A percentile compares a stretch with the other conserved stretches of the same genome.
phyloP scores from a whole-genome alignment of 2,329 filamentous ascomycete species.

The Ascosphaera pollenicola region DNA sequence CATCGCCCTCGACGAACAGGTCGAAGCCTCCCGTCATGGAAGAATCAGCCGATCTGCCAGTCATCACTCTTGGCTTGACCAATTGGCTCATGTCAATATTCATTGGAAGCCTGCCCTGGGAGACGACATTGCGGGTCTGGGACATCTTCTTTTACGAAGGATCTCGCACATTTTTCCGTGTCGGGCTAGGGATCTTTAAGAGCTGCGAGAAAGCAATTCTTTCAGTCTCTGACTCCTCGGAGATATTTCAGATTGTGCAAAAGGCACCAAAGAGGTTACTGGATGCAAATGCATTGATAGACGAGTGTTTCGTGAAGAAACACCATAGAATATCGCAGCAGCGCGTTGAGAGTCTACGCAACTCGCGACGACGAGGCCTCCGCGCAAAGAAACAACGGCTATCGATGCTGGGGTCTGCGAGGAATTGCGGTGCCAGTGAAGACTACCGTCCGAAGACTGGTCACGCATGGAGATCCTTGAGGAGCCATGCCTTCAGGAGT shows the following conservation, averaged over 20 bases:
- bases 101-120: conserved; percentile 77
- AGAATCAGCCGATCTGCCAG: conserved; percentile 41
- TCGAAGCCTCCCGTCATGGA: conserved; percentile 21
- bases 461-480: conserved; percentile 14
- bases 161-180: conserved; percentile 78
- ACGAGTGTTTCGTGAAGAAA: conserved; percentile 54
- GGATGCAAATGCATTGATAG: conserved; percentile 63
- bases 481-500: conserved; percentile 4
- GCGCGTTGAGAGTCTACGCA: conserved; percentile 53
- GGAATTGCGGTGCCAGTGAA: conserved; percentile 5
- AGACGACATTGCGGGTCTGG: conserved; percentile 82
- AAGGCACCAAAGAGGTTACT: conserved; percentile 59
- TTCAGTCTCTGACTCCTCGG: conserved; percentile 65
- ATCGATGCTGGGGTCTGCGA: conserved; percentile 12
- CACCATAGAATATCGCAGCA: conserved; percentile 64
- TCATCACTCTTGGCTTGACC: conserved; percentile 79
- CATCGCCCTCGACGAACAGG: conserved; percentile 21
- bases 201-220: conserved; percentile 62
- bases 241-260: conserved; percentile 90
- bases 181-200: conserved; percentile 82
- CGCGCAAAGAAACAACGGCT: conserved; percentile 19
- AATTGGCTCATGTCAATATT: conserved; percentile 98
- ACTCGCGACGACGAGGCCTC: conserved; percentile 37
- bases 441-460: conserved; percentile 10
- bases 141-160: conserved; percentile 93